Base-by-base conservation (phyloP, 306 rosid species). In the Clitoria ternatea region DNA sequence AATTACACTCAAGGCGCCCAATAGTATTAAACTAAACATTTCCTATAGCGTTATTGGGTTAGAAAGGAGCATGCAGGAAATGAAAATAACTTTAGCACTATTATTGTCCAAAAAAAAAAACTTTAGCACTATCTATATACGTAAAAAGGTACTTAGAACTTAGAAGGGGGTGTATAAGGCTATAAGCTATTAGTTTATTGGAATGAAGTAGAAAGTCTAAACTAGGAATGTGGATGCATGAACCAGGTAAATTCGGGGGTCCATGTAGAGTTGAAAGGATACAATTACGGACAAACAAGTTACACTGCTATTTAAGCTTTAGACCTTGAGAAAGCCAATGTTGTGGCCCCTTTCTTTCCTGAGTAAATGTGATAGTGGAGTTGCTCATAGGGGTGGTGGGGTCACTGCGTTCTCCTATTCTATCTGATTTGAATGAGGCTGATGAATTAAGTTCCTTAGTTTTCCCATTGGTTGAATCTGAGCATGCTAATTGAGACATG, bases 241-340 rank as follows among this genome's bases (percentile, higher is more conserved):
- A 69, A 81, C 88, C 86, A 39, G 55, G 72, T 39, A 70, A 78
- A 74, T 82, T 63, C 32, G 36, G 50, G 71, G 80, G 84, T 69
- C 79, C 83, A 75, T 76, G 77, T 29, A 82, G 74, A 79, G 48
- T 57, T 54, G 64, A 11, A 33, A 77, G 23, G 70, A 79, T 73
- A 63, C 63, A 65, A 60, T n/a, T n/a, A n/a, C n/a, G n/a, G n/a
- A 70, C 74, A 60, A 62, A 66, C 72, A 65, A 78, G 79, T 77
- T 54, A 62, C 67, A 69, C 64, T 85, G 64, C 77, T 84, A 90
- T 70, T 90, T 75, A 77, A 87, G 92, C 85, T 80, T 90, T 79
- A 91, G 80, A 43, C 90, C 79, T 77, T 84, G 94, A 57, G 88
- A 76, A 76, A 87, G 92, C 92, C 98, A 87, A 84, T 77, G 90